Conservation (phyloP, 164 flowering plant species). For the Vitis rupestris region DNA sequence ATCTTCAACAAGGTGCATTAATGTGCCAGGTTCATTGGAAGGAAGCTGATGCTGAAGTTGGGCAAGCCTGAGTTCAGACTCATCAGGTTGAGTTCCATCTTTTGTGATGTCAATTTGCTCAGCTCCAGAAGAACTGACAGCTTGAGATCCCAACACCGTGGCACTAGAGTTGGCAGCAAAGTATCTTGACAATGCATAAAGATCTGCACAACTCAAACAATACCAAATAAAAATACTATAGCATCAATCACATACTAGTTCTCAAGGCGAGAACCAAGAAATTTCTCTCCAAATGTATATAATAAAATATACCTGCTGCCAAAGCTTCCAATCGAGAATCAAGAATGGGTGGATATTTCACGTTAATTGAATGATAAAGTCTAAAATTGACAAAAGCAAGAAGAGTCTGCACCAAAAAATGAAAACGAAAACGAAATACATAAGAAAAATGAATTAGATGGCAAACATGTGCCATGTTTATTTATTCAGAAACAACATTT, state of each 20-base stretch:
- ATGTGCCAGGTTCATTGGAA: conserved; percentile 74
- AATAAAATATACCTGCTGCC: conserved; percentile 66
- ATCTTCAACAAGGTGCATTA: conserved; percentile 77
- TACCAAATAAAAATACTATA: neutral
- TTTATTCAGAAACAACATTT: too few relatives aligned
- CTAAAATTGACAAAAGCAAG: conserved; percentile 72
- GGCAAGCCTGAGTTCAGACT: conserved; percentile 78
- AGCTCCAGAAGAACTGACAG: conserved; percentile 26
- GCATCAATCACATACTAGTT: neutral
- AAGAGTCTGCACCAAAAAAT: conserved; percentile 64
- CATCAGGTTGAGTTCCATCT: conserved; percentile 31
- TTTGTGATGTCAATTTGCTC: conserved; percentile 27
- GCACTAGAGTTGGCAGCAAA: conserved; percentile 46
- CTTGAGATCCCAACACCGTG: conserved; percentile 22
- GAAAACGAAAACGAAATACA: neutral
- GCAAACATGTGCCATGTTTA: too few relatives aligned
- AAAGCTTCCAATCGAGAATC: conserved; percentile 83
- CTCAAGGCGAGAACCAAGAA: neutral
- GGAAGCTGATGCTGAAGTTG: conserved; percentile 95
- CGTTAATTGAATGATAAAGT: conserved; percentile 75
- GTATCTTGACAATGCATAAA: conserved; percentile 76
- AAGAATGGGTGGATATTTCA: conserved; percentile 89
- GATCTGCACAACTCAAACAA: conserved; percentile 46
- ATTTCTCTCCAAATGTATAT: neutral
- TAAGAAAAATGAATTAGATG: neutral